phyloP scores from a whole-genome alignment of 805 yeast genomes.

The Blastobotrys parvus region DNA sequence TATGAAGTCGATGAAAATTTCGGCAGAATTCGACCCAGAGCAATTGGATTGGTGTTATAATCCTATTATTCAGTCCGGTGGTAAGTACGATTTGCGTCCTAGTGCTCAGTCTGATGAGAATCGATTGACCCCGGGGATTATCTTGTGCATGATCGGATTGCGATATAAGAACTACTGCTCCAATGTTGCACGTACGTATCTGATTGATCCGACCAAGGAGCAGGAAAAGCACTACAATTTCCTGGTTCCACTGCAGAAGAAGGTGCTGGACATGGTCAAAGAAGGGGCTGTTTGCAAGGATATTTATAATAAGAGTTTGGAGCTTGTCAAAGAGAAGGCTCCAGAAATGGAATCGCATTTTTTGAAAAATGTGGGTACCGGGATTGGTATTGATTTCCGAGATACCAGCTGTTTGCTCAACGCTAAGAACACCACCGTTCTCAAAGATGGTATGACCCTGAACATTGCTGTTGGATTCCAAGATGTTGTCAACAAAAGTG shows the following conservation, averaged over 20 bases:
- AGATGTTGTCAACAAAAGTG: constrained; percentile 44
- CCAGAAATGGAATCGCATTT: constrained; percentile 60
- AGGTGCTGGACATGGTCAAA: constrained; percentile 51
- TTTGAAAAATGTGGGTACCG: constrained; percentile 77
- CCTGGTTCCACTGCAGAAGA: constrained; percentile 58
- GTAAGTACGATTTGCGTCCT: constrained; percentile 73
- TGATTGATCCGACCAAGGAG: constrained; percentile 79
- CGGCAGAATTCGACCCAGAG: constrained; percentile 64
- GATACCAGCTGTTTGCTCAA: constrained; percentile 69
- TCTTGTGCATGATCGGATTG: constrained; percentile 74
- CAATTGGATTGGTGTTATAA: constrained; percentile 89
- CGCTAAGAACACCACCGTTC: constrained; percentile 56
- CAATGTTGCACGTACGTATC: constrained; percentile 75
- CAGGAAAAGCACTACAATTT: constrained; percentile 76
- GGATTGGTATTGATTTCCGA: constrained; percentile 83
- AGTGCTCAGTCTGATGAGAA: constrained; percentile 68
- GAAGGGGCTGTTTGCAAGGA: constrained; percentile 62
- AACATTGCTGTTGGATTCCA: constrained; percentile 72
- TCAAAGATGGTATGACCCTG: constrained; percentile 67
- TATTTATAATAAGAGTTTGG: constrained; percentile 57
- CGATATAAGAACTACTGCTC: constrained; percentile 87
- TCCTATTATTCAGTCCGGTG: constrained; percentile 86
- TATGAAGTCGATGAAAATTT: constrained; percentile 48
- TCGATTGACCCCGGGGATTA: constrained; percentile 65
- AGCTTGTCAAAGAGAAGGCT: constrained; percentile 48